Evolutionary conservation across 257 asterid species (phyloP), one percentile per base, ranked within the genome.

Genomic region (Anisodus acutangulus): DNA sequence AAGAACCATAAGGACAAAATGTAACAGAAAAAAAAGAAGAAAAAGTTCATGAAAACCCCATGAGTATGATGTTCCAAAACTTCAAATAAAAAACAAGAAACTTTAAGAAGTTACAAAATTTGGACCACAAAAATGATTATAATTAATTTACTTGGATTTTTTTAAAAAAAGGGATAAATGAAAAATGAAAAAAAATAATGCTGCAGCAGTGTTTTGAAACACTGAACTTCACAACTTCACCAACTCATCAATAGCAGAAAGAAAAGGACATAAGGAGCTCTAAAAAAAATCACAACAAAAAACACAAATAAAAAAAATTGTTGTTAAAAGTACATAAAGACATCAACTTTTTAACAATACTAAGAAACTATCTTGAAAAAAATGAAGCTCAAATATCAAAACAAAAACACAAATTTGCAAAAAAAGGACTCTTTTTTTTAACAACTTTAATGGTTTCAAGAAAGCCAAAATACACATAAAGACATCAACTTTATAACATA

Each of bases 151-250:
- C 35, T 31, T 31, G 35, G 0, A 62, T 19, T 9, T 81, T 17
- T 54, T 2, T 5, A 45, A 72, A 37, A 37, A 39, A 3, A 43
- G 8, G 4, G 7, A 13, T 6, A 8, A 72, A 43, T 10, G 3
- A 35, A 10, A 11, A 51, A 49, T 49, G 5, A 68, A 58, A 82
- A 6, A 12, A 57, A 0, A 22, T 57, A 19, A 60, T 3, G 54
- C 57, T 81, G 84, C 74, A 81, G 43, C 49, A 81, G 58, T 76
- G 13, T 53, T 76, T 63, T 51, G 81, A 76, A 76, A 76, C 81
- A 53, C 63, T 76, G 81, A 76, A 76, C 81, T 76, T 76, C 81
- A 51, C 63, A 51, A 76, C 81, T 76, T 3, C 63, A 53, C 81
- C 81, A 76, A 76, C 81, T 76, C 81, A 76, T 76, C 64, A 76